Conservation (phyloP, 345 rosid genomes). For the Citrus mangshanensis region DNA sequence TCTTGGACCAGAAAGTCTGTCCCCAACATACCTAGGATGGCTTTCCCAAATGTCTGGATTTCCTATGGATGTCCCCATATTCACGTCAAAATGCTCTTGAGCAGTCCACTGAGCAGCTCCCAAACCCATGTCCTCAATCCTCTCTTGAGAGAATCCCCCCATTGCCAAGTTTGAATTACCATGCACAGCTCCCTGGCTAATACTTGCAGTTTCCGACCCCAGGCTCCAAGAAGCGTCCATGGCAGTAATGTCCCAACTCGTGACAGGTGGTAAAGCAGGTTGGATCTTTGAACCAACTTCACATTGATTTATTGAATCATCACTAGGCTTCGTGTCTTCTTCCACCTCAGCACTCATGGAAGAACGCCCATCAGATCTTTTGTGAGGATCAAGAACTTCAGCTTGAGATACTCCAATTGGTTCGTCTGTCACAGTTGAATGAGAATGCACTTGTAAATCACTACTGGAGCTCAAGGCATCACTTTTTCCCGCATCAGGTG, state of each 20-base stretch:
- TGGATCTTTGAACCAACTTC: constrained; percentile 47
- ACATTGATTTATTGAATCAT: constrained; percentile 46
- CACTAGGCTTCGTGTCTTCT: constrained; percentile 35
- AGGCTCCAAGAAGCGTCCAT: constrained; percentile 36
- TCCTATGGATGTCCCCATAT: constrained; percentile 26
- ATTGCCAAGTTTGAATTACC: constrained; percentile 35
- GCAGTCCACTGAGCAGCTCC: constrained; percentile 37
- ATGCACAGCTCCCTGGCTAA: constrained; percentile 37
- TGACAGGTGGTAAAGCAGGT: constrained; percentile 38
- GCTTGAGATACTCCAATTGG: constrained; percentile 26
- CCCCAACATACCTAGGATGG: constrained; percentile 48
- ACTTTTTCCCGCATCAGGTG: constrained; percentile 53
- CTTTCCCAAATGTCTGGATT: constrained; percentile 41
- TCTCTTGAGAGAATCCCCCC: constrained; percentile 29
- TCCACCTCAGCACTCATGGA: constrained; percentile 41
- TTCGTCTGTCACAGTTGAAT: constrained; percentile 33
- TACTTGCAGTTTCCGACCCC: constrained; percentile 38
- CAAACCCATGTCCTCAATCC: constrained; percentile 25
- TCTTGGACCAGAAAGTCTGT: constrained; percentile 44
- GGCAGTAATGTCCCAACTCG: constrained; percentile 28
- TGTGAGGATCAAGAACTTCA: constrained; percentile 31
- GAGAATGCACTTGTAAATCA: constrained; percentile 53
- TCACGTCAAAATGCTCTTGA: constrained; percentile 35
- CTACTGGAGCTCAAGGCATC: constrained; percentile 73
- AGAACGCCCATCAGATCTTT: constrained; percentile 39